Evolutionary conservation across 805 yeast species (phyloP), one percentile per base, ranked within the genome.

Genomic region (Saccharomyces jurei): DNA sequence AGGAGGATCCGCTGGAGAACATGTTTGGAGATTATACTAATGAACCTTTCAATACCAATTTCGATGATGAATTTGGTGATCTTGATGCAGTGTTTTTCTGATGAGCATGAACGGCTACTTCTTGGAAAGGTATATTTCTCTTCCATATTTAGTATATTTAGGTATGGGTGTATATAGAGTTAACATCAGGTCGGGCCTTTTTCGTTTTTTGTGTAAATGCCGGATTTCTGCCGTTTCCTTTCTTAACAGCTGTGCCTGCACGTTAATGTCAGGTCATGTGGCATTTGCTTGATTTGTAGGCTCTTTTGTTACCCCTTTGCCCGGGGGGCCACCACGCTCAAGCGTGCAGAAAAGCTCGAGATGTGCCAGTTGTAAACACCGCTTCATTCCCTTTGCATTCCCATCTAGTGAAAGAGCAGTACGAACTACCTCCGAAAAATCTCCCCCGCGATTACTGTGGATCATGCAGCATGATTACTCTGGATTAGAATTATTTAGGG

Each of bases 71-170:
- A 8, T 69, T 69, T 52, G 72, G 65, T 21, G 74, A 70, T 48
- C 51, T 70, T n/a, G 72, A 70, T 53, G 64, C 70, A 32, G 72
- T 71, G 2, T 69, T 68, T 52, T 69, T 70, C 49, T 69, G 60
- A 58, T 14, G n/a, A n/a, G 8, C 44, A 3, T 36, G 44, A 22
- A 10, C 44, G 44, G 44, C 44, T 36, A 36, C 25, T 46, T 26
- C 28, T 21, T 9, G 30, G 11, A 5, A 5, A 8, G 21, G 4
- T 46, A 10, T 28, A 21, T 22, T 22, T 9, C 22, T 14, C n/a
- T 46, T 14, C 11, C 22, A n/a, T 22, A 4, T 46, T 9, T 46
- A 46, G 30, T n/a, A 13, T 31, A 31, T 13, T 31, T 46, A 46
- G 28, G 11, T 21, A 21, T 27, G 49, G 22, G 14, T 22, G 14